Evolutionary conservation across 1,139 yeast genomes (phyloP).

Genomic region (Candida sp.): DNA sequence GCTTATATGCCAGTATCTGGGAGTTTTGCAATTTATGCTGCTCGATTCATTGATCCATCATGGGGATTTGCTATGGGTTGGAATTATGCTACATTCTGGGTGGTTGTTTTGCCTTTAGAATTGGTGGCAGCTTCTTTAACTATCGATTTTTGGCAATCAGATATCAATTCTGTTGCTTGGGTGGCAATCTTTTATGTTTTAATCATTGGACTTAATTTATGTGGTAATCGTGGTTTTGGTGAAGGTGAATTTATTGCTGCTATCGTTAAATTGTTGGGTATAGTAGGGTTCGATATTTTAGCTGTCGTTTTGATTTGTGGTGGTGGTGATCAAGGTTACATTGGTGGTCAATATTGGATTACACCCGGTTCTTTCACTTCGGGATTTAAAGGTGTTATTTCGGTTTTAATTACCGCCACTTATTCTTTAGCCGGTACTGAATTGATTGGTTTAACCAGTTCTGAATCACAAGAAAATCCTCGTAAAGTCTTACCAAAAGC

Average conservation of each 20-base stretch:
- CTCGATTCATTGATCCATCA: conserved; percentile 64
- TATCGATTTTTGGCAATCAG: conserved; percentile 60
- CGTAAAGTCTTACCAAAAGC: conserved; percentile 38
- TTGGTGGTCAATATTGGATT: conserved; percentile 57
- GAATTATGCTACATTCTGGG: conserved; percentile 71
- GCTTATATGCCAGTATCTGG: conserved; percentile 68
- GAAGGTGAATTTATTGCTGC: conserved; percentile 66
- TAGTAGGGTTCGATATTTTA: conserved; percentile 64
- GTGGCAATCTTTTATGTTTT: conserved; percentile 60
- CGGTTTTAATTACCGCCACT: conserved; percentile 40
- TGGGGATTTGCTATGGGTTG: conserved; percentile 77
- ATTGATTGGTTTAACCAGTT: conserved; percentile 39
- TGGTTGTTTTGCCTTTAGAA: conserved; percentile 65
- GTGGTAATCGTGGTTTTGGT: conserved; percentile 64
- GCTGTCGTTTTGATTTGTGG: conserved; percentile 71
- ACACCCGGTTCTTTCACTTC: conserved; percentile 62
- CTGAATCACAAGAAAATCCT: conserved; percentile 36
- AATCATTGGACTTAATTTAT: conserved; percentile 52
- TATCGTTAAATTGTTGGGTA: conserved; percentile 56
- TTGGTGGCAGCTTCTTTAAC: conserved; percentile 71
- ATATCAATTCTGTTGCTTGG: conserved; percentile 63
- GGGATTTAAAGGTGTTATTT: conserved; percentile 53
- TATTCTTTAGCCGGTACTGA: conserved; percentile 46
- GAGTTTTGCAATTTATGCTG: conserved; percentile 65
- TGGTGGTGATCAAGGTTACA: conserved; percentile 54